phyloP scores from a whole-genome alignment of 768 basidiomycete species.

The Lactarius akahatsu region DNA sequence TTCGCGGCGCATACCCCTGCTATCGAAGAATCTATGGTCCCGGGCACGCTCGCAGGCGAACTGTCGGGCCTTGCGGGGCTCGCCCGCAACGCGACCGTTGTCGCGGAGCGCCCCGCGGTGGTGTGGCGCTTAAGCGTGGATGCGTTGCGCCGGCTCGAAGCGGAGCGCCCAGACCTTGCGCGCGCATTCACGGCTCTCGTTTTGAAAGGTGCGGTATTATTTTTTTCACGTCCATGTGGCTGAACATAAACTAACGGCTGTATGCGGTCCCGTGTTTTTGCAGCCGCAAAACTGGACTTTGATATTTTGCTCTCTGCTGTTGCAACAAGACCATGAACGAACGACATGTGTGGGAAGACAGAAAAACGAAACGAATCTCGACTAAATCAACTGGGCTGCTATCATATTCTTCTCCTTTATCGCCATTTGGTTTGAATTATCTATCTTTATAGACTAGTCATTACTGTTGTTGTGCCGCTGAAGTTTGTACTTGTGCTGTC shows the following conservation, averaged over 20 bases:
- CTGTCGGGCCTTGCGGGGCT: conserved; percentile 78
- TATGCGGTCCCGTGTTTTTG: neutral
- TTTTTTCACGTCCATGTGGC: conserved; percentile 9
- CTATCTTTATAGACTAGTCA: conserved; percentile 16
- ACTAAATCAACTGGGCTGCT: too few relatives aligned
- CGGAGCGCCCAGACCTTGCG: conserved; percentile 66
- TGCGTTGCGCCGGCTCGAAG: conserved; percentile 60
- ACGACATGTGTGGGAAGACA: neutral
- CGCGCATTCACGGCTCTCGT: conserved; percentile 64
- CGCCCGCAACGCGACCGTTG: conserved; percentile 80
- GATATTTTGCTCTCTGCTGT: conserved; percentile 60
- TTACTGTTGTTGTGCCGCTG: neutral
- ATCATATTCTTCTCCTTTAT: neutral
- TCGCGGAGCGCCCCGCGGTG: conserved; percentile 73
- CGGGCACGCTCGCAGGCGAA: conserved; percentile 91
- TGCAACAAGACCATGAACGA: conserved; percentile 40
- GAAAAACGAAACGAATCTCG: neutral
- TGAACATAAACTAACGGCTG: conserved; percentile 6
- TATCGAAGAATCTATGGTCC: conserved; percentile 90
- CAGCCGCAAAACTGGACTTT: conserved; percentile 65
- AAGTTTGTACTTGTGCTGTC: neutral
- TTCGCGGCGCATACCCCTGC: conserved; percentile 66
- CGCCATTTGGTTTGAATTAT: neutral
- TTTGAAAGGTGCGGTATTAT: conserved; percentile 61
- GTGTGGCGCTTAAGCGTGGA: conserved; percentile 76